Conservation (phyloP, 164 flowering plant species). For the Akebia trifoliata region DNA sequence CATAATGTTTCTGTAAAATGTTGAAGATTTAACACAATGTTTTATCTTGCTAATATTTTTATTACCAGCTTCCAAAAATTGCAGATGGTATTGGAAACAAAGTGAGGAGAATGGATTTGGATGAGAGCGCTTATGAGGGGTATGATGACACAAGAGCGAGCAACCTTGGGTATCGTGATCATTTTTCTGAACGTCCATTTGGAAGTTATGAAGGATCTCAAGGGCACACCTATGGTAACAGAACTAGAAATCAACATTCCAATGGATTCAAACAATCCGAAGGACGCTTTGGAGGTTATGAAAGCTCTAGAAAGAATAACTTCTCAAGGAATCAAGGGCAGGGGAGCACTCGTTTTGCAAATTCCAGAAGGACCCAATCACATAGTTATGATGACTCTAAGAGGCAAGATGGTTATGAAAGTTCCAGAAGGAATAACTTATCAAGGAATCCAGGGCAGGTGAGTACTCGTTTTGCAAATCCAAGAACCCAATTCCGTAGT, state of each 20-base stretch:
- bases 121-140: slow-evolving; percentile 12
- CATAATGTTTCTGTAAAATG: background rate
- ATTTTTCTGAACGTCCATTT: slow-evolving; percentile 9
- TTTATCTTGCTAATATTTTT: background rate
- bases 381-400: slow-evolving; percentile 12
- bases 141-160: slow-evolving; percentile 6
- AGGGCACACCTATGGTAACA: slow-evolving; percentile 7
- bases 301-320: slow-evolving; percentile 3
- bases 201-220: slow-evolving; percentile 13
- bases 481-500: background rate
- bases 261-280: slow-evolving; percentile 6
- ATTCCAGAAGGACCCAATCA: slow-evolving; percentile 4
- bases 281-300: slow-evolving; percentile 11
- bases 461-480: slow-evolving; percentile 9
- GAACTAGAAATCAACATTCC: slow-evolving; percentile 14
- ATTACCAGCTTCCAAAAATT: slow-evolving; percentile 27
- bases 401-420: slow-evolving; percentile 10
- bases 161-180: slow-evolving; percentile 8
- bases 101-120: slow-evolving; percentile 7
- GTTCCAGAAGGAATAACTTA: slow-evolving; percentile 4
- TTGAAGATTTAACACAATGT: background rate
- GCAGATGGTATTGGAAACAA: slow-evolving; percentile 9
- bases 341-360: slow-evolving; percentile 1
- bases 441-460: slow-evolving; percentile 10
- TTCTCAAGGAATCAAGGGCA: slow-evolving; percentile 5